A percentile compares a stretch with the other conserved stretches of the same genome.
phyloP scores from a whole-genome alignment of 148 eudicot species.

The Selenicereus undatus region DNA sequence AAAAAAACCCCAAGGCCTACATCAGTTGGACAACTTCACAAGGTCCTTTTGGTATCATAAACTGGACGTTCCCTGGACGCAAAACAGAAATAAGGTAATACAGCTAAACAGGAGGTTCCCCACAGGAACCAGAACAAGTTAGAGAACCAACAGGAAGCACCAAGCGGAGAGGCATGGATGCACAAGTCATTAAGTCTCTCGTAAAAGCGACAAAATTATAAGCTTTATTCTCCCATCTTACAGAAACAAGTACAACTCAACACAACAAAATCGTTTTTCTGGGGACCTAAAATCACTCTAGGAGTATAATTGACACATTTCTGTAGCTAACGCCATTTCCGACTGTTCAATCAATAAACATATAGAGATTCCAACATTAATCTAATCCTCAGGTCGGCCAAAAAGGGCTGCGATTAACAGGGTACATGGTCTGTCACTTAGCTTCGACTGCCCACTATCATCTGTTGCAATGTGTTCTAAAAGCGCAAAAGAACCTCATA shows the following conservation, averaged over 20 bases:
- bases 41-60: too few relatives aligned
- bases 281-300: conserved; percentile 8
- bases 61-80: too few relatives aligned
- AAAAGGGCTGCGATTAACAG: not conserved
- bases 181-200: not conserved
- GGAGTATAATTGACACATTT: conserved; percentile 15
- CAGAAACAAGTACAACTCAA: conserved; percentile 13
- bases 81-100: too few relatives aligned
- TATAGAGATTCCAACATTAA: not conserved
- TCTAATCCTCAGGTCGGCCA: not conserved
- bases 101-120: too few relatives aligned
- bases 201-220: conserved; percentile 8
- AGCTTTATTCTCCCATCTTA: conserved; percentile 21
- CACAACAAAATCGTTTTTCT: conserved; percentile 3
- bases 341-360: conserved; percentile 24
- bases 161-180: too few relatives aligned
- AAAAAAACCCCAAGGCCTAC: too few relatives aligned
- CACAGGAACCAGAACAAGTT: too few relatives aligned
- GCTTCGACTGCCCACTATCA: not conserved
- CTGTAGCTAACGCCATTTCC: conserved; percentile 2
- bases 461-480: not conserved
- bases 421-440: not conserved
- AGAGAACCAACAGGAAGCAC: too few relatives aligned
- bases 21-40: too few relatives aligned
- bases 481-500: not conserved